Conservation (phyloP, 1,284 basidiomycete species). For the Boletus semigastroideus region DNA sequence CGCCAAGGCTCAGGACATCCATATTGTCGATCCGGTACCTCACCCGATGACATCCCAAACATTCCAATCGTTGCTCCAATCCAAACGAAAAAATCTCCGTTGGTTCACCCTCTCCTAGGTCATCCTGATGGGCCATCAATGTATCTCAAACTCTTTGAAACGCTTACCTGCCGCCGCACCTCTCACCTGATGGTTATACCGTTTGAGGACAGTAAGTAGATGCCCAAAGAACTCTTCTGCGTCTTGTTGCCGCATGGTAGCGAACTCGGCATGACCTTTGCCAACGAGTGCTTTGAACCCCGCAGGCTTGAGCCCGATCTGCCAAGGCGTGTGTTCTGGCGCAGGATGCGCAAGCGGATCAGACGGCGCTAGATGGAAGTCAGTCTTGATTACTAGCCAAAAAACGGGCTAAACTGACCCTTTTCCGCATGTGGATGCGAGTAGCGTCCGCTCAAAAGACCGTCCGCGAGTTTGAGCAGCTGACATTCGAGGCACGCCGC, state of each 20-base stretch:
- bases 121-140: background rate
- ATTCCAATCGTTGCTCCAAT: conserved; percentile 85
- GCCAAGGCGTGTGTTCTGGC: conserved; percentile 59
- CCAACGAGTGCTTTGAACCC: conserved; percentile 92
- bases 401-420: conserved; percentile 7
- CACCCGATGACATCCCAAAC: conserved; percentile 82
- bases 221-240: conserved; percentile 94
- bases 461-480: conserved; percentile 91
- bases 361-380: conserved; percentile 16
- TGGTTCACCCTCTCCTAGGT: conserved; percentile 47
- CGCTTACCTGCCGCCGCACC: conserved; percentile 35
- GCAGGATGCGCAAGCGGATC: conserved; percentile 39
- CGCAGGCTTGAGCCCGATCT: conserved; percentile 81
- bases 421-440: conserved; percentile 45
- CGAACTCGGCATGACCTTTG: conserved; percentile 91
- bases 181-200: conserved; percentile 59
- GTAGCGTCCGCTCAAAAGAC: conserved; percentile 91
- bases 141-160: background rate
- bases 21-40: conserved; percentile 80
- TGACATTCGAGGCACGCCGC: conserved; percentile 93
- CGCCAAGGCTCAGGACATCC: conserved; percentile 79
- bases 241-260: conserved; percentile 97
- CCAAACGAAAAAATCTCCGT: conserved; percentile 82
- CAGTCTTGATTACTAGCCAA: background rate
- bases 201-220: conserved; percentile 69